These are phyloP conservation scores for Lablab purpureus DNA, from an alignment of 306 rosid genomes.

Conservation along the genomic window DNA sequence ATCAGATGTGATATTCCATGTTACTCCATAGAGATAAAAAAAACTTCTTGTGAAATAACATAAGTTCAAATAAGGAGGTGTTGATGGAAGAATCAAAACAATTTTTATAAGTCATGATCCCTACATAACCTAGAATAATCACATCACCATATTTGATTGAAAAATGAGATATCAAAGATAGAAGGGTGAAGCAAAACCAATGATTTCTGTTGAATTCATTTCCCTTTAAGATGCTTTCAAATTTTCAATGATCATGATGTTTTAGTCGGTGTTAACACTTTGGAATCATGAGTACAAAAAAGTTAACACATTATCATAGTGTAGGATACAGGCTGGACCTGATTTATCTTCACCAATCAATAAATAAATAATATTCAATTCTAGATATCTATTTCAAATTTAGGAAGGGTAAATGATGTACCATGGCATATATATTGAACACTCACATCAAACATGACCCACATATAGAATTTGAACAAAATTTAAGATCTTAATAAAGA, in stretches of 20 bases:
- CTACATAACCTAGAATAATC: background rate
- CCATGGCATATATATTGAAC: background rate
- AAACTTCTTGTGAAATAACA: background rate
- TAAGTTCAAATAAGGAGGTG: background rate
- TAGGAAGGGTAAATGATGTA: background rate
- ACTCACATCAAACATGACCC: slow-evolving; percentile 10
- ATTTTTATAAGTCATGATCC: slow-evolving; percentile 11
- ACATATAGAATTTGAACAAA: slow-evolving; percentile 18
- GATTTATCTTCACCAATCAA: slow-evolving; percentile 4
- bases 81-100: slow-evolving; percentile 10
- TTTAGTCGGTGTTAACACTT: slow-evolving; percentile 38
- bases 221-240: slow-evolving; percentile 31
- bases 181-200: slow-evolving; percentile 40
- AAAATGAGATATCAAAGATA: background rate
- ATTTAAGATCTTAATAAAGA: background rate
- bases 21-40: background rate
- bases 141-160: slow-evolving; percentile 8
- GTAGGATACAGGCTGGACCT: slow-evolving; percentile 29
- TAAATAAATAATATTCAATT: background rate
- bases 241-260: slow-evolving; percentile 29
- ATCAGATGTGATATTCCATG: slow-evolving; percentile 41
- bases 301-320: background rate
- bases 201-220: background rate
- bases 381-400: slow-evolving; percentile 5
- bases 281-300: slow-evolving; percentile 39